Evolutionary conservation across 768 basidiomycete genomes (phyloP), one percentile per base, ranked within the genome.

Genomic region (Rhodocollybia butyracea): DNA sequence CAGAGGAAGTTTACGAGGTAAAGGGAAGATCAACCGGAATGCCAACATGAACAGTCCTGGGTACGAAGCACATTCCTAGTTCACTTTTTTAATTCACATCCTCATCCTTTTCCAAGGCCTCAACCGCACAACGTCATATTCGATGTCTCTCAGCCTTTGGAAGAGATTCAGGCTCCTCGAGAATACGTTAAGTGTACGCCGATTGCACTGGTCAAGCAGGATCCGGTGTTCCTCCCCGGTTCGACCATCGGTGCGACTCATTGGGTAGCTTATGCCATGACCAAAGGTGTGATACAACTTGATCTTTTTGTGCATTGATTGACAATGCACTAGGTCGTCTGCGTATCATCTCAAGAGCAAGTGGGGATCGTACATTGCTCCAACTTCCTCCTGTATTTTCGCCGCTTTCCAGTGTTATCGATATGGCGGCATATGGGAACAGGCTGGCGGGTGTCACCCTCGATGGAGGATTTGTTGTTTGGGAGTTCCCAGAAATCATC

Each of bases 201-300:
- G 3, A 94, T 94, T 52, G 91, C 91, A 15, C 78, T 94, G 46
- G 89, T 94, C 65, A 89, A 85, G 70, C 90, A 93, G 60, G 91
- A 94, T 57, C 75, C 90, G 17, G 81, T 86, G 24, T 94, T 93
- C 73, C 73, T 92, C 55, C 89, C 88, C 42, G 91, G 91, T 15
- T 87, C 88, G 12, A 94, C 91, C 30, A 93, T 94, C 53, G 91
- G 91, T 10, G 91, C 91, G 13, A 92, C 91, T 4, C 88, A 91
- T 64, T 94, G 91, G 89, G 91, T 94, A 56, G 91, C 91, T 15
- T 93, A 94, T 63, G 91, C 91, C 24, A 94, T 94, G 91, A 92
- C 88, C 4, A 84, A 87, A 73, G 89, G 88, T 83, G 58, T 10
- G 64, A 58, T 19, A 36, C 39, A 13, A 38, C 46, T 36, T 26